Evolutionary conservation across 2,329 filamentous ascomycete genomes (phyloP).

Genomic region (Penicillium crustosum): DNA sequence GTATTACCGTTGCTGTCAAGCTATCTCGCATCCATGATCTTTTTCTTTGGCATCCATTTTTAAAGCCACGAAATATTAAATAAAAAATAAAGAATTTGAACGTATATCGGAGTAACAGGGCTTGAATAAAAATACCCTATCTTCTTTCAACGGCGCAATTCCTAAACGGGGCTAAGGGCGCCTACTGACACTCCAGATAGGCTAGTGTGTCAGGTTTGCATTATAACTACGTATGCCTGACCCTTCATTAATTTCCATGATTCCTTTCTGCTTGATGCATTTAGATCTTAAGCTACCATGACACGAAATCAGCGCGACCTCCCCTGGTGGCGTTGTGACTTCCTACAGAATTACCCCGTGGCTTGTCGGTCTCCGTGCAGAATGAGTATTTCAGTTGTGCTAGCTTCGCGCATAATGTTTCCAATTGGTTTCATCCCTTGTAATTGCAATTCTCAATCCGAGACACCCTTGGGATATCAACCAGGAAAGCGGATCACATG

Average conservation of each 20-base stretch:
- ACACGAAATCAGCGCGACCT: neutral
- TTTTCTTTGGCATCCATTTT: too few species aligned
- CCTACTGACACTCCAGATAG: neutral
- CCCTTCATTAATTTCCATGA: neutral
- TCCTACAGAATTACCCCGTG: neutral
- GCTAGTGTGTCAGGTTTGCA: neutral
- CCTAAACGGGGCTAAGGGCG: constrained; percentile 1
- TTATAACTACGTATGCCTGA: neutral
- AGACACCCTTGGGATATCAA: neutral
- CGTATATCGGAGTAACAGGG: neutral
- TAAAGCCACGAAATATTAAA: too few species aligned
- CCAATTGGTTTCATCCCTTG: neutral
- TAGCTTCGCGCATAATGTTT: neutral
- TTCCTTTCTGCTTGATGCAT: neutral
- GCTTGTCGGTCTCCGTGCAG: neutral
- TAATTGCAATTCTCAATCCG: neutral
- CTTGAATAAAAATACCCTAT: too few species aligned
- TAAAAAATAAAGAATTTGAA: too few species aligned
- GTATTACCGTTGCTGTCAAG: neutral
- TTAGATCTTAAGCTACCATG: neutral
- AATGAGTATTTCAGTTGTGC: neutral
- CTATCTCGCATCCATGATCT: too few species aligned
- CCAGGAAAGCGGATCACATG: neutral
- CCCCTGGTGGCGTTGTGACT: constrained; percentile 2
- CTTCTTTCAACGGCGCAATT: neutral